Evolutionary conservation across 441 rosid genomes (phyloP).

Genomic region (Erodium texanum): DNA sequence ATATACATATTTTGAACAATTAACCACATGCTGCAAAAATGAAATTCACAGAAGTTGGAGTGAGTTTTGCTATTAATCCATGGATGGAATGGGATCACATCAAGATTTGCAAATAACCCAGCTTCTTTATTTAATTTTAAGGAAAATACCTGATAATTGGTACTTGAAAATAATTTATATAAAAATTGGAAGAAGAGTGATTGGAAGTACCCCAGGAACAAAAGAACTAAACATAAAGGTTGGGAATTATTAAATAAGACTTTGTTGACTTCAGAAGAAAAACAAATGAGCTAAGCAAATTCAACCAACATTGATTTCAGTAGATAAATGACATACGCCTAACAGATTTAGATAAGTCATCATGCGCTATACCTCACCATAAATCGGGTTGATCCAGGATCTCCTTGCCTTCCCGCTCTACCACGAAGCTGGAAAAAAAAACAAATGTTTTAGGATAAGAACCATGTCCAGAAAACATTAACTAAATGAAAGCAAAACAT

Average conservation of each 20-base stretch:
- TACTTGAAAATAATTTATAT: background rate
- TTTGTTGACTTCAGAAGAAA: background rate
- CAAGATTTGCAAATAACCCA: too few species aligned
- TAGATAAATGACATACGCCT: constrained; percentile 4
- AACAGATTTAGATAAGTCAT: constrained; percentile 17
- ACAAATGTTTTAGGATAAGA: constrained; percentile 15
- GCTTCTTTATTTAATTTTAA: background rate
- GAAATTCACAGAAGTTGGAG: too few species aligned
- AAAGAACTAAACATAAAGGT: background rate
- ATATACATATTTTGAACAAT: background rate
- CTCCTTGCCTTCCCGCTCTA: constrained; percentile 98
- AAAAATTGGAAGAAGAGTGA: background rate
- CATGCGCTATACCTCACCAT: constrained; percentile 70
- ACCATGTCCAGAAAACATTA: constrained; percentile 4
- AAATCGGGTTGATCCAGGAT: constrained; percentile 95
- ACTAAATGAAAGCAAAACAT: too few species aligned
- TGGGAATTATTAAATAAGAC: background rate
- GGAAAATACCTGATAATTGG: background rate
- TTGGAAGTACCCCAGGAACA: background rate
- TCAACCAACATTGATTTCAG: background rate
- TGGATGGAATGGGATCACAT: too few species aligned
- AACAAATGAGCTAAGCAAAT: background rate
- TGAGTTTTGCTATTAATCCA: too few species aligned
- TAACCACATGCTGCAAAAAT: too few species aligned
- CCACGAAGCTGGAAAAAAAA: constrained; percentile 64